Percentiles rank a stretch among this genome's conserved stretches.
phyloP scores from a whole-genome alignment of 768 basidiomycete species.

The Leccinellum luteum region DNA sequence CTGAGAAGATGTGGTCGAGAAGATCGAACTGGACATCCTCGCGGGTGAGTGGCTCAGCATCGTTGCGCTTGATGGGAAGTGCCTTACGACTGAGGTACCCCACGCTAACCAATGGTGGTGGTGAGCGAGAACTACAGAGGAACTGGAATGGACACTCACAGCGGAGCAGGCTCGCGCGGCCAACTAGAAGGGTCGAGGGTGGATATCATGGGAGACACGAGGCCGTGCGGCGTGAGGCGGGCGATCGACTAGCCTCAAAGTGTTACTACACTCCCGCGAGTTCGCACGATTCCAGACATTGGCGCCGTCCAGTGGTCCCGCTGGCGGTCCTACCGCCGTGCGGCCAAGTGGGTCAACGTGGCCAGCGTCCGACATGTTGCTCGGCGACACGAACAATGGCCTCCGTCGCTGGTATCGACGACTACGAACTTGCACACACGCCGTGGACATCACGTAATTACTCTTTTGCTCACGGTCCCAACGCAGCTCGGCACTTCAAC shows the following conservation, averaged over 20 bases:
- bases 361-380: neutral
- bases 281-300: constrained; percentile 30
- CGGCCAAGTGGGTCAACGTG: constrained; percentile 1
- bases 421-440: neutral
- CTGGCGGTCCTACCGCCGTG: neutral
- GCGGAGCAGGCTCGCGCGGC: constrained; percentile 51
- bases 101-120: constrained; percentile 35
- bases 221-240: constrained; percentile 36
- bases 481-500: neutral
- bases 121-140: constrained; percentile 12
- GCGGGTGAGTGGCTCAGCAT: constrained; percentile 79
- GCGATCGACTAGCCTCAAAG: constrained; percentile 7
- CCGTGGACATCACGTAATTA: constrained; percentile 22
- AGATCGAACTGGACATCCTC: constrained; percentile 88
- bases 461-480: constrained; percentile 25
- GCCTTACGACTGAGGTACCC: constrained; percentile 61
- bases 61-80: constrained; percentile 76
- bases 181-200: constrained; percentile 39
- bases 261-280: constrained; percentile 18
- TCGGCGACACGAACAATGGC: constrained; percentile 2
- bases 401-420: constrained; percentile 10
- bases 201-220: constrained; percentile 46
- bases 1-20: constrained; percentile 73
- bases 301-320: constrained; percentile 13
- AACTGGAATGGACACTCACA: constrained; percentile 38